Conservation (phyloP, 108 stramenopile genomes). For the Nannochloropsis oceanica region DNA sequence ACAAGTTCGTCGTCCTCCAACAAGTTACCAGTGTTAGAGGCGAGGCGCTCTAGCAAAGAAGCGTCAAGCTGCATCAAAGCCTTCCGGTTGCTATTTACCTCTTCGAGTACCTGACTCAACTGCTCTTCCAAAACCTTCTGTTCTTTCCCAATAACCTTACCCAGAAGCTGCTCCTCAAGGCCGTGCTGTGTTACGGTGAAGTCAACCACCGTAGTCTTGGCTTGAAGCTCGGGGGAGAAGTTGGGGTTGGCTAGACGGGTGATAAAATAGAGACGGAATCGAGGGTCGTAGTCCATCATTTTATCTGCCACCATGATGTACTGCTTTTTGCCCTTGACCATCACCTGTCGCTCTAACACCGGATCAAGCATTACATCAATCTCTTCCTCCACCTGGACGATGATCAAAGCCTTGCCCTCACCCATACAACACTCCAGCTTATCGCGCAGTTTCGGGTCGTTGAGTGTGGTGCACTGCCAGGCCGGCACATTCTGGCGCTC, state of each 20-base stretch:
- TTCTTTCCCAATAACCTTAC: constrained; percentile 72
- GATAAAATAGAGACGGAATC: constrained; percentile 68
- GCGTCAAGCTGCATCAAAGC: constrained; percentile 61
- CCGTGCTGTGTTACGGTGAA: constrained; percentile 79
- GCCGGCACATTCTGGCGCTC: constrained; percentile 54
- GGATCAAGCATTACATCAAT: constrained; percentile 83
- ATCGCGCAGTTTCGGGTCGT: constrained; percentile 60
- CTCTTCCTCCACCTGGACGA: constrained; percentile 70
- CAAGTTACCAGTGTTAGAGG: constrained; percentile 64
- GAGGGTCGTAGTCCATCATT: constrained; percentile 67
- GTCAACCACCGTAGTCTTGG: constrained; percentile 79
- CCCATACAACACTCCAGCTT: constrained; percentile 72
- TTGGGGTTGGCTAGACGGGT: constrained; percentile 72
- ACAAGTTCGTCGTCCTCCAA: constrained; percentile 76
- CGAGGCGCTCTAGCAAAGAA: constrained; percentile 59
- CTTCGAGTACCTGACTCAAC: constrained; percentile 70
- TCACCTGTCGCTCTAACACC: constrained; percentile 66
- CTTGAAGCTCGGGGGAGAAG: constrained; percentile 76
- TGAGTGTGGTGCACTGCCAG: constrained; percentile 41
- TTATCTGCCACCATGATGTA: constrained; percentile 66
- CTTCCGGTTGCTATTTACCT: constrained; percentile 75
- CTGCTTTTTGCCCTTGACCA: constrained; percentile 57
- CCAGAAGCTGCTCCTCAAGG: constrained; percentile 75
- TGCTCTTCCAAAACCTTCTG: constrained; percentile 78
- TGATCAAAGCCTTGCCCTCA: constrained; percentile 59